Evolutionary conservation across 352 stramenopile genomes (phyloP).

Genomic region (Phytophthora lateralis): DNA sequence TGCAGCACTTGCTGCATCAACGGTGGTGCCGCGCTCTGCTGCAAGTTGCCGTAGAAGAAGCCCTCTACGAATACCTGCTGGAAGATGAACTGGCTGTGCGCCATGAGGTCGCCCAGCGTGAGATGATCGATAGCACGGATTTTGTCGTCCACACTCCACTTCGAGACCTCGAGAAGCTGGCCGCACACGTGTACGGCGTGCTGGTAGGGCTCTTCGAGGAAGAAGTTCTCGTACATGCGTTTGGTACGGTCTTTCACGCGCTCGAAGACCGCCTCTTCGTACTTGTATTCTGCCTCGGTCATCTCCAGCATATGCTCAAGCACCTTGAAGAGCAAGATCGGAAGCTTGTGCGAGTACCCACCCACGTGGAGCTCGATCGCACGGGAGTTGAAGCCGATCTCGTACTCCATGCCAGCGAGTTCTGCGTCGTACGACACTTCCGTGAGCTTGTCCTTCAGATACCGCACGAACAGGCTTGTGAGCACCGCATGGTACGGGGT

Average conservation of each 20-base stretch:
- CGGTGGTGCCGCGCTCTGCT: slow-evolving; percentile 21
- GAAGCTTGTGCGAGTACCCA: slow-evolving; percentile 92
- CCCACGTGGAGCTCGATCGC: slow-evolving; percentile 83
- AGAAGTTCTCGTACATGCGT: slow-evolving; percentile 89
- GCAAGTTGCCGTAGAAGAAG: slow-evolving; percentile 79
- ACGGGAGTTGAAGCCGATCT: slow-evolving; percentile 64
- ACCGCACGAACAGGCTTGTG: slow-evolving; percentile 73
- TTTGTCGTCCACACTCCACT: slow-evolving; percentile 89
- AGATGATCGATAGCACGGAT: slow-evolving; percentile 70
- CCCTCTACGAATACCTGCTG: slow-evolving; percentile 73
- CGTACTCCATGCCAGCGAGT: slow-evolving; percentile 79
- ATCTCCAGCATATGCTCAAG: slow-evolving; percentile 60
- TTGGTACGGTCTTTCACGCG: slow-evolving; percentile 86
- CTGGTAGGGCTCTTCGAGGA: slow-evolving; percentile 91
- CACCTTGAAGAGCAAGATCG: slow-evolving; percentile 78
- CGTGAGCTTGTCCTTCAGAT: slow-evolving; percentile 85
- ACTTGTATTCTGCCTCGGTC: slow-evolving; percentile 49
- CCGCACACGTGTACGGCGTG: slow-evolving; percentile 85
- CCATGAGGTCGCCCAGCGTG: slow-evolving; percentile 51
- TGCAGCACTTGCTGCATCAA: slow-evolving; percentile 59
- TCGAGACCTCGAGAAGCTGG: slow-evolving; percentile 73
- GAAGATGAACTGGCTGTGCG: slow-evolving; percentile 65
- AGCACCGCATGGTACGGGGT: slow-evolving; percentile 76
- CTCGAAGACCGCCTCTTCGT: slow-evolving; percentile 76
- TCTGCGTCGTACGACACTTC: slow-evolving; percentile 84